These are phyloP conservation scores for Dillenia suffruticosa DNA, from an alignment of 164 flowering plant genomes.

Conservation along the genomic window DNA sequence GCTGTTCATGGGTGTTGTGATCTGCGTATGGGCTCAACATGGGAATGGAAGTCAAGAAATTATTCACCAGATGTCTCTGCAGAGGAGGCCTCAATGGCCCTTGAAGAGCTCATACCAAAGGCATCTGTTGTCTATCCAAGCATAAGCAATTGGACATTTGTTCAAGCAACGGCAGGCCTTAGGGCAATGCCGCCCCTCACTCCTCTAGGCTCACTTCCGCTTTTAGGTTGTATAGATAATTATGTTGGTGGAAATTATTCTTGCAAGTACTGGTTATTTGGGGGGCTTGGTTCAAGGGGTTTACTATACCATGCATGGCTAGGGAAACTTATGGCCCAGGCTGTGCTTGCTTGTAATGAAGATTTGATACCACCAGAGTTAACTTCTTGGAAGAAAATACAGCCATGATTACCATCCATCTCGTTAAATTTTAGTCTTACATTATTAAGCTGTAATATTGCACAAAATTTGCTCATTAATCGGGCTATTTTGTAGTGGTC, in stretches of 20 bases:
- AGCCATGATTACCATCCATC: too few species aligned
- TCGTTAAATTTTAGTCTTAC: too few species aligned
- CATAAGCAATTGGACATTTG: conserved; percentile 58
- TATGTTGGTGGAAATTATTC: conserved; percentile 23
- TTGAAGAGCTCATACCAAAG: conserved; percentile 70
- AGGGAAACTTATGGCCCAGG: conserved; percentile 73
- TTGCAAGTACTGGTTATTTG: conserved; percentile 75
- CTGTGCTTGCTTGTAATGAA: conserved; percentile 67
- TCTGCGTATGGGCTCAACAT: conserved; percentile 84
- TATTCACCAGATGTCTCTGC: conserved; percentile 45
- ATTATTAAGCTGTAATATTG: too few species aligned
- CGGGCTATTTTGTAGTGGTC: too few species aligned
- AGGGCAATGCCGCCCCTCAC: conserved; percentile 97
- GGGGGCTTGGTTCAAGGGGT: conserved; percentile 94
- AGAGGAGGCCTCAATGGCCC: conserved; percentile 66
- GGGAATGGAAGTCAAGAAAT: conserved; percentile 89
- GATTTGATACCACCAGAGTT: conserved; percentile 59
- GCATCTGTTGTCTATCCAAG: conserved; percentile 62
- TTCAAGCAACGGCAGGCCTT: conserved; percentile 68
- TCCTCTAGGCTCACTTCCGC: conserved; percentile 73
- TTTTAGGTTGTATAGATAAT: conserved; percentile 70
- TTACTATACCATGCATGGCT: conserved; percentile 86
- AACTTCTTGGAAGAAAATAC: conserved; percentile 63
- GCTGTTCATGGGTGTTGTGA: conserved; percentile 67
- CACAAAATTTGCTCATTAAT: too few species aligned